Percentiles rank a stretch among this genome's conserved stretches.
These are phyloP conservation scores for Trypanosomatidae sp. DNA, from an alignment of 208 protist genomes.

Conservation along the genomic window DNA sequence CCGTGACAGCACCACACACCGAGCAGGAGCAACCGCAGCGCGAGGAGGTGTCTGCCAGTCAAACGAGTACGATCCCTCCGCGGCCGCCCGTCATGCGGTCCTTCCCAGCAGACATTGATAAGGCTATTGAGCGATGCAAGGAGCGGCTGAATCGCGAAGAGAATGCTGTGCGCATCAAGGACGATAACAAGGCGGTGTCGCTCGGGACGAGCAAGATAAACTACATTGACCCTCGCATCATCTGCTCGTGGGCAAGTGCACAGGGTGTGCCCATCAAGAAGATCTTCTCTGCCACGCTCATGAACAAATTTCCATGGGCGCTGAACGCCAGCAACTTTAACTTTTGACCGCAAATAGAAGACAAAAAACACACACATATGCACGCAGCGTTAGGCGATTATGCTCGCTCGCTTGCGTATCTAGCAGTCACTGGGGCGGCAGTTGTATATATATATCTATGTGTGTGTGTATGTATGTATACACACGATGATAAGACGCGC, in stretches of 20 bases:
- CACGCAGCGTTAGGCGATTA: too few relatives aligned
- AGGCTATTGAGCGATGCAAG: conserved; percentile 42
- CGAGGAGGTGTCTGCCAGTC: too few relatives aligned
- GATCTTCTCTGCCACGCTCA: conserved; percentile 94
- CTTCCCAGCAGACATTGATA: conserved; percentile 58
- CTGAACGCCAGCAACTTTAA: conserved; percentile 66
- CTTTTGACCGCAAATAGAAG: conserved; percentile 28
- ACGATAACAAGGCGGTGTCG: conserved; percentile 87
- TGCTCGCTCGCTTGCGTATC: too few relatives aligned
- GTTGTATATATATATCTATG: too few relatives aligned
- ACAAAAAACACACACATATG: too few relatives aligned
- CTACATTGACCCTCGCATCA: conserved; percentile 98
- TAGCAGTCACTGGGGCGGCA: too few relatives aligned
- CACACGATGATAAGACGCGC: too few relatives aligned
- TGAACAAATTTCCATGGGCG: conserved; percentile 98
- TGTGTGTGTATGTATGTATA: too few relatives aligned
- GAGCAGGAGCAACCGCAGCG: too few relatives aligned
- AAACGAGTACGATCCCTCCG: conserved; percentile 49
- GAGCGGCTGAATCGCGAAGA: conserved; percentile 74
- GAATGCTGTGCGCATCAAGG: conserved; percentile 75
- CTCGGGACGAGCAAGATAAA: conserved; percentile 98
- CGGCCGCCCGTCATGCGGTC: conserved; percentile 52
- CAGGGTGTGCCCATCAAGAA: conserved; percentile 93
- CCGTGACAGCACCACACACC: not conserved
- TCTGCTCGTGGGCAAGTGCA: conserved; percentile 93